Evolutionary conservation across 2,329 filamentous ascomycete genomes (phyloP), one percentile per base, ranked within the genome.

Genomic region (Pezicula carpinea): DNA sequence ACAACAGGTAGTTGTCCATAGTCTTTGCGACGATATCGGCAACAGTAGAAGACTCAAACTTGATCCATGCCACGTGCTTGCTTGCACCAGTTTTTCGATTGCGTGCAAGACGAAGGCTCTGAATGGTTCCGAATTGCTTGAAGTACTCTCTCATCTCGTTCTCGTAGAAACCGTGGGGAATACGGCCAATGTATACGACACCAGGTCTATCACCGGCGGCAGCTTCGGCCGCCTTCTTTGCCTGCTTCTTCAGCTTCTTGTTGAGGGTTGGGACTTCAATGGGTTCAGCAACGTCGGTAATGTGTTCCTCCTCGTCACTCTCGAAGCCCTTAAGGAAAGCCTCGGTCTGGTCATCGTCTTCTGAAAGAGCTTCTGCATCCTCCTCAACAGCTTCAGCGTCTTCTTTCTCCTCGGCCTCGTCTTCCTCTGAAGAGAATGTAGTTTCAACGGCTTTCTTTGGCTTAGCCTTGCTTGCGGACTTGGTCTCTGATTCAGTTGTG

Each of bases 1-100:
- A 97, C 63, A 99, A 78, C 33, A 97, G 81, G 69, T 99, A 99
- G 70, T 91, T 95, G 75, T 96, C 82, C 93, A 99, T 99, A 18
- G 93, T 96, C 71, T 90, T 88, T 42, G 89, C 85, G 23, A 95
- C 92, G 58, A 97, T 90, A 60, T 89, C 85, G 33, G 93, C 92
- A n/a, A 90, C 87, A 48, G 89, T 84, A 29, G 76, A 72, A 6
- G 79, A 80, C 2, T 71, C 70, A 62, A 99, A 99, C 69, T 99
- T 89, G 62, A 99, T 79, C 67, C 96, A 99, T 26, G 89, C 93
- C 63, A 87, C 95, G 74, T 97, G 93, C 74, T 93, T 95, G 65
- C 87, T 90, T 49, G 82, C 82, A 47, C 93, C 93, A 1, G 91
- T 97, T 67, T 86, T 86, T 69, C 87, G 89, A 76, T 96, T 97